Conservation (phyloP, 83 land plant species). For the Picea abies region DNA sequence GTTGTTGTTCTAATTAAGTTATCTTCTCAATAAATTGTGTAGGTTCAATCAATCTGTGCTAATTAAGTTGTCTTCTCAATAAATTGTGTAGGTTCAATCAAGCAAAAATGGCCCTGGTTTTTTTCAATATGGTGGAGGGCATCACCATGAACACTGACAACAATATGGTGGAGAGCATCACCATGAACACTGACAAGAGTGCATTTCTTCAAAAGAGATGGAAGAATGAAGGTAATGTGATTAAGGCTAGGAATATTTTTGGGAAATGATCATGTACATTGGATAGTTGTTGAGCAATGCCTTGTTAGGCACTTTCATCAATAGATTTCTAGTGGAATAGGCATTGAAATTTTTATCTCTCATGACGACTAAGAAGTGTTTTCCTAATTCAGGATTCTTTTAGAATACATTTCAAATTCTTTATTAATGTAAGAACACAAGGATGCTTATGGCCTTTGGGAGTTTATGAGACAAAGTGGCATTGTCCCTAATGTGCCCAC, state of each 20-base stretch:
- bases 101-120: constrained; percentile 20
- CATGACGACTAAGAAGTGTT: not conserved
- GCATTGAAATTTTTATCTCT: constrained; percentile 22
- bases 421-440: not conserved
- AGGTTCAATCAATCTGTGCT: constrained; percentile 4
- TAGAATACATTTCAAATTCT: not conserved
- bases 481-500: not conserved
- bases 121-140: constrained; percentile 15
- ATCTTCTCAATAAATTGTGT: constrained; percentile 13
- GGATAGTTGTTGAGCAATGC: constrained; percentile 56
- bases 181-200: constrained; percentile 33
- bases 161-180: constrained; percentile 16
- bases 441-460: constrained; percentile 19
- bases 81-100: constrained; percentile 22
- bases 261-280: constrained; percentile 35
- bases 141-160: constrained; percentile 34
- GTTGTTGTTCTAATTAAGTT: not conserved
- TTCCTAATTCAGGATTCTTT: constrained; percentile 14
- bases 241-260: constrained; percentile 24
- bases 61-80: not conserved
- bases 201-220: constrained; percentile 39
- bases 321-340: constrained; percentile 22
- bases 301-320: constrained; percentile 27
- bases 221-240: constrained; percentile 9
- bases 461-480: constrained; percentile 3